Evolutionary conservation across 768 basidiomycete genomes (phyloP).

Genomic region (Rhodotorula paludigena): DNA sequence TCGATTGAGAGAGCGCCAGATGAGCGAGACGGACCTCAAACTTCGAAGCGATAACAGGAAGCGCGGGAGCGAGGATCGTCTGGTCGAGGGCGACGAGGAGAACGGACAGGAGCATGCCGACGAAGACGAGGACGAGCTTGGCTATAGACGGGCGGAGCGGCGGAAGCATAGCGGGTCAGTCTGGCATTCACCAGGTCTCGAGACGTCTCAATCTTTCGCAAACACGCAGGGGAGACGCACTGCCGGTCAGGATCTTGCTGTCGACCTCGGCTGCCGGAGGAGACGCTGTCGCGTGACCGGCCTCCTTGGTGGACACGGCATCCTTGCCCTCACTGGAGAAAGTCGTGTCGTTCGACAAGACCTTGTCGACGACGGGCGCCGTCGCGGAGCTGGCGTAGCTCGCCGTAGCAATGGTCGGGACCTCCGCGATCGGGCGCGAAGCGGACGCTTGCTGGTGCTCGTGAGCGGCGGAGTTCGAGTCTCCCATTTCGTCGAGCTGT

Average conservation of each 20-base stretch:
- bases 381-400: background rate
- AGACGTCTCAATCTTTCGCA: background rate
- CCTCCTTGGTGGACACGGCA: background rate
- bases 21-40: background rate
- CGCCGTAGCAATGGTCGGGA: background rate
- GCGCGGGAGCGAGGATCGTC: constrained; percentile 8
- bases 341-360: background rate
- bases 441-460: no score
- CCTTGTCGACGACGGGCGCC: background rate
- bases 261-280: constrained; percentile 3
- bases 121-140: constrained; percentile 19
- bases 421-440: no score
- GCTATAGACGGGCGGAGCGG: background rate
- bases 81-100: constrained; percentile 39
- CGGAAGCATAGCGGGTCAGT: background rate
- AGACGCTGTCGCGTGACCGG: no score
- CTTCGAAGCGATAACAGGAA: constrained; percentile 25
- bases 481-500: no score
- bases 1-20: background rate
- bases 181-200: no score
- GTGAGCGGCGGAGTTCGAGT: no score
- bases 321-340: background rate
- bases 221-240: background rate
- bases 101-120: constrained; percentile 10
- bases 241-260: constrained; percentile 16